phyloP scores from a whole-genome alignment of 768 basidiomycete genomes.

The Tylopilus subfusipes region DNA sequence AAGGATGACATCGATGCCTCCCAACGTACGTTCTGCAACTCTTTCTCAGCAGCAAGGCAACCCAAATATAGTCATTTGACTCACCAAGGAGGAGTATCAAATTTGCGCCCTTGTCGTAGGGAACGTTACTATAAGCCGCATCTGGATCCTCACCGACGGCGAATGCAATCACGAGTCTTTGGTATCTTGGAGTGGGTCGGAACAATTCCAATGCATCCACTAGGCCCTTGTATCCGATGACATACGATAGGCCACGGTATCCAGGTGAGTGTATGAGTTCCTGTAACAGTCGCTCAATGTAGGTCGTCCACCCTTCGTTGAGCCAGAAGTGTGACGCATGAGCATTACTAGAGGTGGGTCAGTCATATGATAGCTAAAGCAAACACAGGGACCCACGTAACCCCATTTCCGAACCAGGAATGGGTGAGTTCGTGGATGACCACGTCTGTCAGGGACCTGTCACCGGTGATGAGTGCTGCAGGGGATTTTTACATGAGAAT shows the following conservation, averaged over 20 bases:
- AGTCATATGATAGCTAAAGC: neutral
- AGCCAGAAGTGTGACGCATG: constrained; percentile 83
- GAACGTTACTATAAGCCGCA: constrained; percentile 68
- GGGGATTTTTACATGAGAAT: neutral
- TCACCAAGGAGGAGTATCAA: constrained; percentile 79
- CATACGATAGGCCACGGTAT: constrained; percentile 75
- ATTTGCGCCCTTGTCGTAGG: constrained; percentile 91
- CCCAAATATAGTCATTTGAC: neutral
- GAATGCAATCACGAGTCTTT: constrained; percentile 74
- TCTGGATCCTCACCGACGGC: constrained; percentile 74
- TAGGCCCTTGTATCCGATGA: constrained; percentile 71
- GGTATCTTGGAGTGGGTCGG: constrained; percentile 60
- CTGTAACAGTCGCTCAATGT: constrained; percentile 80
- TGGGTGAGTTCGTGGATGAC: constrained; percentile 86
- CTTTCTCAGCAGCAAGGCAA: neutral
- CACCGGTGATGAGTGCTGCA: constrained; percentile 78
- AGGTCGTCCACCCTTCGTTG: constrained; percentile 94
- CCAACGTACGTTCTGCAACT: constrained; percentile 46
- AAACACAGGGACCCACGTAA: constrained; percentile 51
- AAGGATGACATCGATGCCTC: constrained; percentile 53
- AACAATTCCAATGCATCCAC: constrained; percentile 67
- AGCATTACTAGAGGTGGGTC: constrained; percentile 46
- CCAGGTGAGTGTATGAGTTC: constrained; percentile 67
- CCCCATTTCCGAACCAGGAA: constrained; percentile 91
- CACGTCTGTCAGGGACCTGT: constrained; percentile 82